phyloP scores from a whole-genome alignment of 768 basidiomycete species.

The Baorangia bicolor region DNA sequence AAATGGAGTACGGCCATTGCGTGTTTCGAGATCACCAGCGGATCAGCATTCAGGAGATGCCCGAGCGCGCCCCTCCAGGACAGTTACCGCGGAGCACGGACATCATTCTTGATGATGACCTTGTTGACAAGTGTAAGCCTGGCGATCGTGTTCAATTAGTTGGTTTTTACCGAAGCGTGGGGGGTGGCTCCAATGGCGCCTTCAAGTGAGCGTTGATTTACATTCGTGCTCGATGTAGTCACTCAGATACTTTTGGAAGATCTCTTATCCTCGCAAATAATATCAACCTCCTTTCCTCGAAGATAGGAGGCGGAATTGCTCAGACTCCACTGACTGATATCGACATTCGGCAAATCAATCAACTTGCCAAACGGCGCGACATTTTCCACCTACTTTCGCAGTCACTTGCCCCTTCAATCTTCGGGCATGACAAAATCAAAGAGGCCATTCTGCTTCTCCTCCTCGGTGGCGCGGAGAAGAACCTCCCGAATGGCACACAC shows the following conservation, averaged over 20 bases:
- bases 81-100: conserved; percentile 96
- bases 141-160: conserved; percentile 97
- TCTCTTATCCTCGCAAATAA: conserved; percentile 95
- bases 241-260: conserved; percentile 41
- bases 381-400: conserved; percentile 89
- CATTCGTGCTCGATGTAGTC: conserved; percentile 3
- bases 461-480: conserved; percentile 97
- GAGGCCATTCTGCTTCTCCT: conserved; percentile 89
- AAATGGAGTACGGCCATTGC: conserved; percentile 91
- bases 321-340: conserved; percentile 88
- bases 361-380: conserved; percentile 81
- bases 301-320: conserved; percentile 92
- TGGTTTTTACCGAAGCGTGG: conserved; percentile 91
- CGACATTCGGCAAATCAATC: conserved; percentile 95
- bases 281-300: conserved; percentile 90
- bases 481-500: conserved; percentile 94
- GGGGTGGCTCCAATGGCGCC: conserved; percentile 86
- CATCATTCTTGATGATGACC: conserved; percentile 92
- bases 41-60: conserved; percentile 99
- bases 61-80: conserved; percentile 95
- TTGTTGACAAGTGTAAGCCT: conserved; percentile 97
- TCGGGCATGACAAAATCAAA: conserved; percentile 95
- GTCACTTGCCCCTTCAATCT: conserved; percentile 97
- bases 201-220: conserved; percentile 70
- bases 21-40: conserved; percentile 96